Evolutionary conservation across 2,329 filamentous ascomycete genomes (phyloP).

Genomic region (Ophiostoma piceae): DNA sequence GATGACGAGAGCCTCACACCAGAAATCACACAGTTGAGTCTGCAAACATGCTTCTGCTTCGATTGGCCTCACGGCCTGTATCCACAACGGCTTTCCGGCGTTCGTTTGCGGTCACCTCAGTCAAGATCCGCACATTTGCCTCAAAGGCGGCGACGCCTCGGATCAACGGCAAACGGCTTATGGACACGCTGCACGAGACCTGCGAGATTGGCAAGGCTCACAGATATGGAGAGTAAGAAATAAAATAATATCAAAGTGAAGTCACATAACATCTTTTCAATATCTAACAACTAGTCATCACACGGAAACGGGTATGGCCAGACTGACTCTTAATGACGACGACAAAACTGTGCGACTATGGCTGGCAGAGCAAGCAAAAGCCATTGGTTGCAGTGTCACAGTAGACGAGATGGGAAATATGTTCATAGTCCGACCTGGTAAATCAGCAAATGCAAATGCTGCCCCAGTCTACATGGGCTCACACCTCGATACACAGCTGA

Average conservation of each 20-base stretch:
- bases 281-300: slow-evolving; percentile 10
- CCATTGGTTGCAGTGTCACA: slow-evolving; percentile 60
- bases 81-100: neutral
- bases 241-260: neutral
- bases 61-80: neutral
- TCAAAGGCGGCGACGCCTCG: neutral
- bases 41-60: neutral
- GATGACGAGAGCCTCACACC: neutral
- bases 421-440: slow-evolving; percentile 68
- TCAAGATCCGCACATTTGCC: neutral
- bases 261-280: no score
- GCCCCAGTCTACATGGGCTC: slow-evolving; percentile 61
- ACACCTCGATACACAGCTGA: slow-evolving; percentile 61
- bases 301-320: slow-evolving; percentile 67
- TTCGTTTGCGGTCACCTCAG: neutral
- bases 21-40: neutral
- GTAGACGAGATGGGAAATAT: slow-evolving; percentile 76
- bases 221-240: slow-evolving; percentile 23
- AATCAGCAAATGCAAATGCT: slow-evolving; percentile 51
- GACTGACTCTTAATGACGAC: slow-evolving; percentile 64
- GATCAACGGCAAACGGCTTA: slow-evolving; percentile 27
- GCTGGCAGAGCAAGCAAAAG: slow-evolving; percentile 61
- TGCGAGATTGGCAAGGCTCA: slow-evolving; percentile 28
- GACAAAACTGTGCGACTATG: slow-evolving; percentile 69
- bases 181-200: slow-evolving; percentile 26